A percentile compares a stretch with the other conserved stretches of the same genome.
Evolutionary conservation across 192 early-diverging fungal genomes (phyloP).

Genomic region (Backusella mclennaniae): DNA sequence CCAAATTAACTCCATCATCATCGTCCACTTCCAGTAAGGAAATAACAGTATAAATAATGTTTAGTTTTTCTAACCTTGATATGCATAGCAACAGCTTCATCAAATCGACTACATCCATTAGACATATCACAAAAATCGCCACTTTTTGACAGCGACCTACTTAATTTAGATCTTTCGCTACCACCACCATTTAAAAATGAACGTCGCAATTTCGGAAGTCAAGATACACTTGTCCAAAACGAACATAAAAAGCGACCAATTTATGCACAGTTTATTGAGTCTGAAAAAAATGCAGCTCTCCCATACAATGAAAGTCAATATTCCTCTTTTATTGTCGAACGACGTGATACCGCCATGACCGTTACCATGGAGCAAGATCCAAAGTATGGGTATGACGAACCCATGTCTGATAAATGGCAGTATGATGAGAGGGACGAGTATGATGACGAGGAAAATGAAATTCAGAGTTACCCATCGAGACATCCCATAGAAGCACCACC

Average conservation of each 20-base stretch:
- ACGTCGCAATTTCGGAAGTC: slow-evolving; percentile 17
- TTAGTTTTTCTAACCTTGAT: not conserved
- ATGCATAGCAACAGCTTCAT: not conserved
- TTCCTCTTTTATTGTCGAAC: not conserved
- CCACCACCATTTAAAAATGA: not conserved
- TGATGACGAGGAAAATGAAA: not conserved
- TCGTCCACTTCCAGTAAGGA: not conserved
- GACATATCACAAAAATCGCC: not conserved
- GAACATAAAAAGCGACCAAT: slow-evolving; percentile 5
- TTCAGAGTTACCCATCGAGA: not conserved
- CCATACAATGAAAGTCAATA: not conserved
- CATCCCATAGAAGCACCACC: not conserved
- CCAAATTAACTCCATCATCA: slow-evolving; percentile 4
- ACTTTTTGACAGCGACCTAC: not conserved
- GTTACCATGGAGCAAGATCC: not conserved
- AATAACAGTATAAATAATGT: not conserved
- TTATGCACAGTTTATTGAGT: slow-evolving; percentile 11
- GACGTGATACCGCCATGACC: not conserved
- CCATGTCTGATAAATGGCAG: not conserved
- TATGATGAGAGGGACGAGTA: not conserved
- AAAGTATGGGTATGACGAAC: not conserved
- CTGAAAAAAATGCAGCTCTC: not conserved
- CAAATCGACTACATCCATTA: not conserved
- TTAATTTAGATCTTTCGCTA: slow-evolving; percentile 11
- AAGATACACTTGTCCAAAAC: slow-evolving; percentile 23